Evolutionary conservation across 1,139 yeast species (phyloP).

Genomic region (Debaryomyces coudertii): DNA sequence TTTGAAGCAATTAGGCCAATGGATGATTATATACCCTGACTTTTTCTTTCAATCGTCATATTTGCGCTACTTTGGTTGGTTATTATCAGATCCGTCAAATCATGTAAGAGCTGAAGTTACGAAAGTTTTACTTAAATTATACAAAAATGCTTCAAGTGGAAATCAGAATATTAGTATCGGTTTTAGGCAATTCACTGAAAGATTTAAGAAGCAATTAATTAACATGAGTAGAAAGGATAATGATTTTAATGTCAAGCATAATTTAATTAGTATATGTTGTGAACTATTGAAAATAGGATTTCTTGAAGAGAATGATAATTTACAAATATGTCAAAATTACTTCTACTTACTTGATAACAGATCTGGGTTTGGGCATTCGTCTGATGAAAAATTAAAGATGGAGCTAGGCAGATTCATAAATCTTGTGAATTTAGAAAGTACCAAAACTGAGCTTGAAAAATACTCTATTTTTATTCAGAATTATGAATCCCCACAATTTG

Average conservation of each 20-base stretch:
- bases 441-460: constrained; percentile 24
- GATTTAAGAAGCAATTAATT: constrained; percentile 65
- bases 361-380: constrained; percentile 19
- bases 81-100: constrained; percentile 68
- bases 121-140: constrained; percentile 55
- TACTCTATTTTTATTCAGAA: constrained; percentile 25
- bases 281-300: constrained; percentile 65
- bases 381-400: constrained; percentile 35
- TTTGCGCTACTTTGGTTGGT: constrained; percentile 82
- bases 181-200: constrained; percentile 70
- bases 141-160: constrained; percentile 30
- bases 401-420: constrained; percentile 38
- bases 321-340: constrained; percentile 46
- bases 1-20: constrained; percentile 58
- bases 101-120: constrained; percentile 68
- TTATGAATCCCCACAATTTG: constrained; percentile 24
- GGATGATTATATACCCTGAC: constrained; percentile 76
- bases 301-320: constrained; percentile 58
- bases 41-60: constrained; percentile 69
- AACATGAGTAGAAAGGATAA: constrained; percentile 52
- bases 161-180: constrained; percentile 38
- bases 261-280: constrained; percentile 55
- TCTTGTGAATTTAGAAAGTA: constrained; percentile 22
- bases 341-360: constrained; percentile 41
- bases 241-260: constrained; percentile 50